These are phyloP conservation scores for Hibiscus trionum DNA, from an alignment of 345 rosid genomes.

Conservation along the genomic window DNA sequence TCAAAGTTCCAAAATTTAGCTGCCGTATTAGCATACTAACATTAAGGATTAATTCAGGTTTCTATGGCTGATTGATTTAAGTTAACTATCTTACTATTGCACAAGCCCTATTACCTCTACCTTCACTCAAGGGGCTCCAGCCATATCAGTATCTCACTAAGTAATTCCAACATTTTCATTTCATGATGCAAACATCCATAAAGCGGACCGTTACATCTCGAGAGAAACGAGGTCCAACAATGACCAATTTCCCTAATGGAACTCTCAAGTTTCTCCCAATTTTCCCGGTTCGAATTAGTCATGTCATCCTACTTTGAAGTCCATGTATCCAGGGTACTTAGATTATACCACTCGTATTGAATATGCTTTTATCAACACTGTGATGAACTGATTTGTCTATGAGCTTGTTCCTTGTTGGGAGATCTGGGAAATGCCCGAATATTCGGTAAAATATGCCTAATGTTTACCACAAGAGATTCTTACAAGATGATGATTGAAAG, in stretches of 20 bases:
- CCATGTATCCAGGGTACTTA: background rate
- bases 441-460: slow-evolving; percentile 18
- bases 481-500: slow-evolving; percentile 23
- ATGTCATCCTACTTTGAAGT: background rate
- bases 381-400: background rate
- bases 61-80: background rate
- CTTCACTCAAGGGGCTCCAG: background rate
- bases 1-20: background rate
- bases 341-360: background rate
- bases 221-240: background rate
- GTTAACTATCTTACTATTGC: too few species aligned
- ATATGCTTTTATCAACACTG: background rate
- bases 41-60: background rate
- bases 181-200: background rate
- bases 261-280: background rate
- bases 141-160: background rate
- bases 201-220: background rate
- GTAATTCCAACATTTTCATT: background rate
- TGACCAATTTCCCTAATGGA: background rate
- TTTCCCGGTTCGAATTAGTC: background rate
- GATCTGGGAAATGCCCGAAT: slow-evolving; percentile 6
- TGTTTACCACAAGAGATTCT: slow-evolving; percentile 25
- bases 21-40: background rate
- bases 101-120: background rate
- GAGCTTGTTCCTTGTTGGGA: background rate